Percentiles rank a stretch among this genome's conserved stretches.
Evolutionary conservation across 2,329 filamentous ascomycete species (phyloP).

Genomic region (Ilyonectria sp.): DNA sequence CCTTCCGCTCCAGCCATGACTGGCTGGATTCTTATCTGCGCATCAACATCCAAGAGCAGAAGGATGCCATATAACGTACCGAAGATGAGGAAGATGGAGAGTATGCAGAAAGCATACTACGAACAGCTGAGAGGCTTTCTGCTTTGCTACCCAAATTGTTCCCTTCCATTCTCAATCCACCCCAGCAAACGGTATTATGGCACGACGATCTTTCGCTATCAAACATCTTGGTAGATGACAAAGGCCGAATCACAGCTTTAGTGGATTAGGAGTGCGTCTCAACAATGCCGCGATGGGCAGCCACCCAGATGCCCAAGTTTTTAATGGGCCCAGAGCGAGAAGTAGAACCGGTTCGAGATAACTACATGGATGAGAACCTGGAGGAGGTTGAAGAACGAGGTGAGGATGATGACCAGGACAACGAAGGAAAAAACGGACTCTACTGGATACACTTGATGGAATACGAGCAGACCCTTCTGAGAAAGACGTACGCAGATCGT

Average conservation of each 20-base stretch:
- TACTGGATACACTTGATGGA: constrained; percentile 59
- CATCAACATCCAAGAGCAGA: constrained; percentile 51
- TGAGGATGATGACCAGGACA: constrained; percentile 49
- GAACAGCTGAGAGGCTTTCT: constrained; percentile 47
- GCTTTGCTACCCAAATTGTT: constrained; percentile 52
- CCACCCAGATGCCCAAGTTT: constrained; percentile 53
- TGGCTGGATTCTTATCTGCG: constrained; percentile 54
- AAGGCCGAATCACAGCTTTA: constrained; percentile 54
- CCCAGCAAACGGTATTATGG: constrained; percentile 53
- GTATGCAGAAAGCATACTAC: constrained; percentile 48
- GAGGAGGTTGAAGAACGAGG: constrained; percentile 18
- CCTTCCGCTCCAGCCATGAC: constrained; percentile 56
- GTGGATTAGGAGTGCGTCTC: constrained; percentile 62
- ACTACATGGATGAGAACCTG: constrained; percentile 49
- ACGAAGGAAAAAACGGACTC: constrained; percentile 56
- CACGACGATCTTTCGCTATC: constrained; percentile 54
- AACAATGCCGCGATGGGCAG: constrained; percentile 56
- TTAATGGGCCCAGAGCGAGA: constrained; percentile 48
- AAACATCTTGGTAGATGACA: constrained; percentile 59
- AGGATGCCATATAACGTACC: constrained; percentile 34
- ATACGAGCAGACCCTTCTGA: constrained; percentile 57
- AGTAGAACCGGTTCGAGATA: constrained; percentile 50
- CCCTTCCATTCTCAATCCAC: constrained; percentile 39
- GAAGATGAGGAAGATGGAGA: constrained; percentile 51
- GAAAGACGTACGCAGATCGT: constrained; percentile 49